Base-by-base conservation (phyloP, 1,284 basidiomycete genomes). In the Tausonia pullulans region DNA sequence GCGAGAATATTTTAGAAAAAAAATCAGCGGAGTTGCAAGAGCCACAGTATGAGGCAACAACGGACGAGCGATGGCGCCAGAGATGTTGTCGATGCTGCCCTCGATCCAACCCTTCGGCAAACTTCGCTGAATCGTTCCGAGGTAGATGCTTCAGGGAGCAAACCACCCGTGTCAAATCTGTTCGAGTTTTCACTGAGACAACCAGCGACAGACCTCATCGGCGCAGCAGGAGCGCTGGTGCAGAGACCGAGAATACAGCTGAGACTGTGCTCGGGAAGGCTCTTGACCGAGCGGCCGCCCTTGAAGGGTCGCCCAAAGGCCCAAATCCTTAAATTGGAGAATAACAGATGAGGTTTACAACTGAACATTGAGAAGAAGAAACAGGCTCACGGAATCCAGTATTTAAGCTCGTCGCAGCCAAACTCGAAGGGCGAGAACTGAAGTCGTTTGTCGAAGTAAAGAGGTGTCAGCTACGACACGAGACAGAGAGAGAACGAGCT, bases 191-290 rank as follows among this genome's bases (percentile, higher is more conserved):
- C 27, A 27, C 27, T 27, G 27, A 27, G 27, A 27, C 27, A 27
- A 27, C 48, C 13, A 52, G 51, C 7, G 3, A 16, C 58, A 27
- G 16, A 59, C 27, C 46, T 57, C 60, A 68, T 61, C 16, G 68
- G 68, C 3, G 73, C 74, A 0, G 74, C 74, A 7, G 74, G 74
- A 1, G 73, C 74, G 16, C 70, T 69, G 4, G 74, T 75, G 66
- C 72, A 73, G 54, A 74, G 71, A 0, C 74, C 74, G 3, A 75
- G 67, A 4, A 75, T 68, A 8, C 73, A 68, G 5, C 70, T 69
- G 1, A 75, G 71, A 2, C 54, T 61, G 43, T 63, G 66, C 48
- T 65, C 67, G 41, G 64, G 64, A 5, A 64, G 39, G 48, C 44
- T 66, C 27, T 66, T 57, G 6, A 52, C 53, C 5, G 63, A 63